Conservation (phyloP, 208 protist species). For the Crithidia thermophila region DNA sequence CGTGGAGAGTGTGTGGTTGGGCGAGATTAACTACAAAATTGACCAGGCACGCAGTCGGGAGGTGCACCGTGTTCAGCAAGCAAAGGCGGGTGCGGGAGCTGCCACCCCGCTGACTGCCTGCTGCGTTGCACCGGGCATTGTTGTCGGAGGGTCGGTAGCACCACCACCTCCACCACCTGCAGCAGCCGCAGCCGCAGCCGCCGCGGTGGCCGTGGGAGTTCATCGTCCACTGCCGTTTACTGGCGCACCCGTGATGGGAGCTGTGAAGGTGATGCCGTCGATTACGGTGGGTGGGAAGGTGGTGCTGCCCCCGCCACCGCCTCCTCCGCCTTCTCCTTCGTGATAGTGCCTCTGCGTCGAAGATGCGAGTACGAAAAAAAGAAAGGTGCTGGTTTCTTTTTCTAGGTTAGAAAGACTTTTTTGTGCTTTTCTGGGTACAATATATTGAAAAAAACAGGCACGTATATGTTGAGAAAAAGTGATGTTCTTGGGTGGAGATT, state of each 20-base stretch:
- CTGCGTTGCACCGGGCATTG: slow-evolving; percentile 39
- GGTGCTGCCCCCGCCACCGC: neutral
- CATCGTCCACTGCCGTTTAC: neutral
- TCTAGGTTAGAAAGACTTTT: no score
- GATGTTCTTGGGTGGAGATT: no score
- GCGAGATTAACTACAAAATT: slow-evolving; percentile 46
- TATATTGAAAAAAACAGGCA: no score
- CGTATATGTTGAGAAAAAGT: no score
- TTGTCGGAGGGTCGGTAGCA: slow-evolving; percentile 41
- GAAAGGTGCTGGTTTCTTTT: neutral
- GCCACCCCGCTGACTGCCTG: slow-evolving; percentile 38
- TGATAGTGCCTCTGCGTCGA: no score
- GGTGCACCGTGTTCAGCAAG: slow-evolving; percentile 36
- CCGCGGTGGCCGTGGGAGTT: neutral
- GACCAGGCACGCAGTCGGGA: slow-evolving; percentile 30
- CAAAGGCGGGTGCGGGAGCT: slow-evolving; percentile 31
- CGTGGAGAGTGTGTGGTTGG: slow-evolving; percentile 60
- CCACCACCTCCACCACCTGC: slow-evolving; percentile 12
- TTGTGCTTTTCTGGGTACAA: no score
- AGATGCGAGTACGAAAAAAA: neutral
- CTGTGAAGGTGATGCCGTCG: neutral
- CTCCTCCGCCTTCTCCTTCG: slow-evolving; percentile 5
- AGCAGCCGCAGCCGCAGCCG: neutral
- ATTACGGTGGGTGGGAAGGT: slow-evolving; percentile 9
- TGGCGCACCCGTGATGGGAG: neutral